phyloP scores from a whole-genome alignment of 2,329 filamentous ascomycete genomes.

The Ceratocystis papillata region DNA sequence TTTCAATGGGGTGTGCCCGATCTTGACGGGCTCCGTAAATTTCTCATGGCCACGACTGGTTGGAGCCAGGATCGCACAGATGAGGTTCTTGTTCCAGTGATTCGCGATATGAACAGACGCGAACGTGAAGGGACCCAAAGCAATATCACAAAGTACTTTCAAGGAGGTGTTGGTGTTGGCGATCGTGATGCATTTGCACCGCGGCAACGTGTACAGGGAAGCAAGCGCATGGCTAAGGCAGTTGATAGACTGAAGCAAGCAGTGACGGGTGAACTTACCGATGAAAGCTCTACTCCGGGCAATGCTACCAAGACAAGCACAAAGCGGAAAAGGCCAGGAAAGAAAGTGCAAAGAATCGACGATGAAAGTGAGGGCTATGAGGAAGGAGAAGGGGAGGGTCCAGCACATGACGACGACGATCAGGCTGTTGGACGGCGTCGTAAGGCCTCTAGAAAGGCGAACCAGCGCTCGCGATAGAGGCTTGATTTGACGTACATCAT shows the following conservation, averaged over 20 bases:
- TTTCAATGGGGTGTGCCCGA: constrained; percentile 98
- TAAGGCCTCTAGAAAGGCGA: not conserved
- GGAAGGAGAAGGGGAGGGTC: not conserved
- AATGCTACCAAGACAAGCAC: not conserved
- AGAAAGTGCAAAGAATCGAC: not conserved
- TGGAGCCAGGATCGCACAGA: constrained; percentile 89
- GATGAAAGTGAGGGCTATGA: constrained; percentile 1
- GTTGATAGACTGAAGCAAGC: constrained; percentile 50
- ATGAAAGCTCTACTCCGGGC: not conserved
- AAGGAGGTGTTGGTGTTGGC: constrained; percentile 59
- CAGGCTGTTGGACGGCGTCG: not conserved
- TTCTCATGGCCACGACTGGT: constrained; percentile 83
- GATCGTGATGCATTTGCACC: constrained; percentile 59
- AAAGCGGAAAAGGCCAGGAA: constrained; percentile 12
- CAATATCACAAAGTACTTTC: constrained; percentile 91
- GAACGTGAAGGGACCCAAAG: constrained; percentile 84
- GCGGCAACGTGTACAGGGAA: constrained; percentile 49
- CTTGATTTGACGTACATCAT: not conserved
- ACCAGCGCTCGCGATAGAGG: not conserved
- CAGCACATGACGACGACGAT: not conserved
- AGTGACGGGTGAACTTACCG: constrained; percentile 9
- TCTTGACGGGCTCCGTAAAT: constrained; percentile 69
- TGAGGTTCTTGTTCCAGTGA: constrained; percentile 89
- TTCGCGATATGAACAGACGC: constrained; percentile 85
- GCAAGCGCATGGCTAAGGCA: constrained; percentile 64